phyloP scores from a whole-genome alignment of 1,284 basidiomycete genomes.

The Ustilago loliicola region DNA sequence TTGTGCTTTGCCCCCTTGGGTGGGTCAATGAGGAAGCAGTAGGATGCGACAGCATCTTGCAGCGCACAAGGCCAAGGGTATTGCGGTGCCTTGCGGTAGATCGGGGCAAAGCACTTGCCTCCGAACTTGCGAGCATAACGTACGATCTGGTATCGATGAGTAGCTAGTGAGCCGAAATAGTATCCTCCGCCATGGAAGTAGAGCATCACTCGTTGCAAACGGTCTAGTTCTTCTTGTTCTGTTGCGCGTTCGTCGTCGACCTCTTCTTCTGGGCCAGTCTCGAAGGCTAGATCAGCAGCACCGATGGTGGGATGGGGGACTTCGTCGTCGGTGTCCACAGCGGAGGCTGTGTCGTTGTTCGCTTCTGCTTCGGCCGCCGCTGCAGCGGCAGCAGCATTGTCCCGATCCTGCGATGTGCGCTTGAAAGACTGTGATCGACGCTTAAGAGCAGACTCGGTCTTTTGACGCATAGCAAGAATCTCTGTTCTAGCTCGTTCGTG shows the following conservation, averaged over 20 bases:
- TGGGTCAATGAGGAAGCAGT: constrained; percentile 80
- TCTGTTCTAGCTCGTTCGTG: constrained; percentile 42
- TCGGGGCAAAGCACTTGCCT: constrained; percentile 71
- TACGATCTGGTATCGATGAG: constrained; percentile 72
- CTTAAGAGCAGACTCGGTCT: constrained; percentile 31
- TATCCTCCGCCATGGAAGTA: constrained; percentile 70
- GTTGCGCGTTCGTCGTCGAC: constrained; percentile 10
- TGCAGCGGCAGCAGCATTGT: not conserved
- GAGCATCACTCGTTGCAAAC: constrained; percentile 65
- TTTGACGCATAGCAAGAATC: constrained; percentile 38
- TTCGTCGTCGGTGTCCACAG: constrained; percentile 5
- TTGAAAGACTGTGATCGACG: constrained; percentile 36
- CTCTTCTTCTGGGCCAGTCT: constrained; percentile 8
- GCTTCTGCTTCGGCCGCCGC: not conserved
- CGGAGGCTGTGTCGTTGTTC: not conserved
- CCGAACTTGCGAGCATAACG: constrained; percentile 72
- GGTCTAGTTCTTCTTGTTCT: constrained; percentile 61
- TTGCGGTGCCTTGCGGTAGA: constrained; percentile 69
- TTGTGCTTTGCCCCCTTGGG: constrained; percentile 76
- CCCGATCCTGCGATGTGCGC: constrained; percentile 4
- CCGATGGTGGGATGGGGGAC: constrained; percentile 31
- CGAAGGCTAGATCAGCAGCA: constrained; percentile 50
- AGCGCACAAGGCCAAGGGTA: constrained; percentile 92
- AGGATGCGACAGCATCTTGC: constrained; percentile 87
- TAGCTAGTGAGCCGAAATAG: constrained; percentile 74